Evolutionary conservation across 169 alveolate genomes (phyloP), one percentile per base, ranked within the genome.

Genomic region (Plasmodium vinckei): DNA sequence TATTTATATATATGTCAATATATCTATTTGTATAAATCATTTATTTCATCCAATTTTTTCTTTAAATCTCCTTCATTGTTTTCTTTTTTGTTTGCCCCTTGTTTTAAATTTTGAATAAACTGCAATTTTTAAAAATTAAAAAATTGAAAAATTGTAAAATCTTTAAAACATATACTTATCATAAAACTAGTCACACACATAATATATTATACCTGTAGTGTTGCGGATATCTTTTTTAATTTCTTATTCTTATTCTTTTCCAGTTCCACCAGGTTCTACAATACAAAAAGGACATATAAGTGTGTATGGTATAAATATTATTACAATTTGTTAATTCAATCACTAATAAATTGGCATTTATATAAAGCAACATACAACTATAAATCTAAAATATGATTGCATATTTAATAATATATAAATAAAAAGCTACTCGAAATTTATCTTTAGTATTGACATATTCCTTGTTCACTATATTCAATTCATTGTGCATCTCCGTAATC

Each of bases 31-130:
- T 77, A 77, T 56, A 77, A 77, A 56, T 77, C 69, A 3, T 77
- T 53, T 63, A 77, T 77, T 63, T 77, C 88, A 63, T 77, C 88
- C 53, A 77, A 56, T 68, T 25, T 65, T 51, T 51, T 77, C 63
- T 65, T 77, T 64, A 77, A 47, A 27, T 75, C 88, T 6, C 54
- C 71, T 63, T 77, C 88, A 53, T 61, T 23, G 75, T 77, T 77
- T 77, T 42, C 23, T 77, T 64, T 77, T 49, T 57, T 67, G 19
- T 63, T 19, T 33, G 59, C 60, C 4, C 88, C 77, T 77, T 77
- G 47, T 77, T 77, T 77, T 56, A 77, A 77, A 65, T 77, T 77
- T 64, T 77, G 73, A 77, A 77, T 61, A 56, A 77, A 63, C 88
- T 77, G 68, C 25, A 47, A 63, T 63, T 60, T 54, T 73, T 57